phyloP scores from a whole-genome alignment of 2,329 filamentous ascomycete species.

The Talaromyces sp. region DNA sequence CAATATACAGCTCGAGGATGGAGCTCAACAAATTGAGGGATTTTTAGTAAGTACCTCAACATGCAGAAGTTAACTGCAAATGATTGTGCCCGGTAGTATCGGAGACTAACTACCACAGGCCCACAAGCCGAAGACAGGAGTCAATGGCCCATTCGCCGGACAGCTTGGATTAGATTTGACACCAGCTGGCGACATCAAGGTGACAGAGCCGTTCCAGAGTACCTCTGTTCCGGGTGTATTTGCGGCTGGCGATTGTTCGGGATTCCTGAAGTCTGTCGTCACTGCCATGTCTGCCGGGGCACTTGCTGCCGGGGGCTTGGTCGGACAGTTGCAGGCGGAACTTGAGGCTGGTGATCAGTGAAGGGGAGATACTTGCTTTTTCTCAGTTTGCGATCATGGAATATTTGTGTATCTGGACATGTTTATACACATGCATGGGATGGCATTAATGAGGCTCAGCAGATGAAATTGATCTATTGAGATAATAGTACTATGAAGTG shows the following conservation, averaged over 20 bases:
- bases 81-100: not conserved
- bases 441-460: too few relatives aligned
- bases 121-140: constrained; percentile 1
- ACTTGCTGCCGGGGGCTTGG: constrained; percentile 4
- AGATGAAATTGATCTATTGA: too few relatives aligned
- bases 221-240: constrained; percentile 57
- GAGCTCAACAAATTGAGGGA: not conserved
- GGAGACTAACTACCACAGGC: not conserved
- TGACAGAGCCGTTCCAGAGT: constrained; percentile 48
- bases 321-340: constrained; percentile 3
- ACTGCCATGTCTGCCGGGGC: constrained; percentile 4
- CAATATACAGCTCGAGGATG: not conserved
- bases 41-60: constrained; percentile 2
- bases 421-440: too few relatives aligned
- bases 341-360: not conserved
- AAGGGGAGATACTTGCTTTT: too few relatives aligned
- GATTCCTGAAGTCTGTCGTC: constrained; percentile 15
- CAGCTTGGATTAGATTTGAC: not conserved
- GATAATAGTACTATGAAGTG: too few relatives aligned
- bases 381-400: too few relatives aligned
- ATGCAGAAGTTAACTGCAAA: not conserved
- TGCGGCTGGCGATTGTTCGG: constrained; percentile 56
- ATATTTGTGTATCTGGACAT: too few relatives aligned
- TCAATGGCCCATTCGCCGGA: constrained; percentile 5
- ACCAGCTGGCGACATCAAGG: constrained; percentile 47